These are phyloP conservation scores for Stagonosporopsis vannaccii DNA, from an alignment of 2,329 filamentous ascomycete genomes.

Conservation along the genomic window DNA sequence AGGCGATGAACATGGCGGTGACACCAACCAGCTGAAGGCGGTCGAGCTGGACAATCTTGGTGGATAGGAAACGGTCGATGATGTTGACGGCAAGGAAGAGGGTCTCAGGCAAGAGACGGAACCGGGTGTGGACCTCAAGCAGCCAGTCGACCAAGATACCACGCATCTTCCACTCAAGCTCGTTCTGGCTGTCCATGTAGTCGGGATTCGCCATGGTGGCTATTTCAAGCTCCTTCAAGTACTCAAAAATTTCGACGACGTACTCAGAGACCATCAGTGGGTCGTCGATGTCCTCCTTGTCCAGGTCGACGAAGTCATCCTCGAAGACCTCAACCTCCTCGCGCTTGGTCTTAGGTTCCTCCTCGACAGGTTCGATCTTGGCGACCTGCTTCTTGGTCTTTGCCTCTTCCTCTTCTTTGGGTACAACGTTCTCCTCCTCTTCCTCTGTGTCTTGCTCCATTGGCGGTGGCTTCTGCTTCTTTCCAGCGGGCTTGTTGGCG, in stretches of 20 bases:
- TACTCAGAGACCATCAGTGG: constrained; percentile 99
- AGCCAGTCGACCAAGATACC: constrained; percentile 98
- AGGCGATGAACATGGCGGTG: constrained; percentile 99
- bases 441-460: constrained; percentile 49
- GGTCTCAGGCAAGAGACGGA: constrained; percentile 93
- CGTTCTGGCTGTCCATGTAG: constrained; percentile 94
- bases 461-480: constrained; percentile 70
- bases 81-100: constrained; percentile 97
- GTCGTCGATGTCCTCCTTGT: constrained; percentile 88
- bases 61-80: constrained; percentile 95
- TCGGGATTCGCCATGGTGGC: constrained; percentile 84
- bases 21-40: constrained; percentile 96
- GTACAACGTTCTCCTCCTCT: constrained; percentile 14
- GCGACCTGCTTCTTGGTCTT: constrained; percentile 61
- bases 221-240: constrained; percentile 85
- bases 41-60: constrained; percentile 94
- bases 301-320: constrained; percentile 65
- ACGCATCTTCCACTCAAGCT: constrained; percentile 98
- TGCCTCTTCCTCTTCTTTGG: constrained; percentile 62
- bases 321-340: constrained; percentile 34
- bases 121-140: constrained; percentile 96
- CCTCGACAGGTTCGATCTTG: constrained; percentile 47
- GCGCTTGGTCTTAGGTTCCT: constrained; percentile 23
- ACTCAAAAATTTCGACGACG: constrained; percentile 95
- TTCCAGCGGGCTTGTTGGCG: constrained; percentile 64